Percentiles rank a stretch among this genome's conserved stretches.
Evolutionary conservation across 2,329 filamentous ascomycete genomes (phyloP).

Genomic region (Sporothrix humicola): DNA sequence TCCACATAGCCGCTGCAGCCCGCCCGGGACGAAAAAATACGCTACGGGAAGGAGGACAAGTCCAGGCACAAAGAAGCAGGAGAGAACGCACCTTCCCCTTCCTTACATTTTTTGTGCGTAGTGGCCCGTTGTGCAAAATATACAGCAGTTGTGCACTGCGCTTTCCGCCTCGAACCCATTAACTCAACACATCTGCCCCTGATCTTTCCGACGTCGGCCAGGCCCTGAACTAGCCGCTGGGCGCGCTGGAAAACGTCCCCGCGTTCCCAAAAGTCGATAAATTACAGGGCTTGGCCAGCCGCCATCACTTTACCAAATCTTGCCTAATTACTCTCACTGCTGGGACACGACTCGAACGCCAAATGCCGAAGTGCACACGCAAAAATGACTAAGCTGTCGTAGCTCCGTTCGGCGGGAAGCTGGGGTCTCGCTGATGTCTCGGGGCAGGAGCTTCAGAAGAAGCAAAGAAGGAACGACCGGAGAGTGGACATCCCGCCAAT

Average conservation of each 20-base stretch:
- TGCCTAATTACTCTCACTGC: background rate
- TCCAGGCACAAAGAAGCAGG: constrained; percentile 13
- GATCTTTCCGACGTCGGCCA: constrained; percentile 27
- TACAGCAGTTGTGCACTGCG: background rate
- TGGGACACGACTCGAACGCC: background rate
- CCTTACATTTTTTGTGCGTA: background rate
- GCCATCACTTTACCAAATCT: background rate
- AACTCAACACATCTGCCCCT: background rate
- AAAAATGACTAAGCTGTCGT: constrained; percentile 30
- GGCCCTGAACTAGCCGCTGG: background rate
- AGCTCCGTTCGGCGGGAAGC: constrained; percentile 30
- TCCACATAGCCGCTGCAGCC: constrained; percentile 8
- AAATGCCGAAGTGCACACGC: background rate
- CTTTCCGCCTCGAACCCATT: background rate
- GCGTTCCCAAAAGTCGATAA: background rate
- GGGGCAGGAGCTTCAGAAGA: constrained; percentile 13
- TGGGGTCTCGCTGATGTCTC: constrained; percentile 8
- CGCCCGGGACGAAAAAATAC: background rate
- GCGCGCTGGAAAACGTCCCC: background rate
- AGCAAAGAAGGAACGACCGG: background rate
- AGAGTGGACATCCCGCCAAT: background rate
- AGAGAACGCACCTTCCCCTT: constrained; percentile 18
- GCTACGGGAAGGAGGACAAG: background rate
- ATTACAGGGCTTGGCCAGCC: constrained; percentile 11
- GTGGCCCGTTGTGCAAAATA: background rate